Conservation (phyloP, 1,139 yeast species). For the Pichia kudriavzevii region DNA sequence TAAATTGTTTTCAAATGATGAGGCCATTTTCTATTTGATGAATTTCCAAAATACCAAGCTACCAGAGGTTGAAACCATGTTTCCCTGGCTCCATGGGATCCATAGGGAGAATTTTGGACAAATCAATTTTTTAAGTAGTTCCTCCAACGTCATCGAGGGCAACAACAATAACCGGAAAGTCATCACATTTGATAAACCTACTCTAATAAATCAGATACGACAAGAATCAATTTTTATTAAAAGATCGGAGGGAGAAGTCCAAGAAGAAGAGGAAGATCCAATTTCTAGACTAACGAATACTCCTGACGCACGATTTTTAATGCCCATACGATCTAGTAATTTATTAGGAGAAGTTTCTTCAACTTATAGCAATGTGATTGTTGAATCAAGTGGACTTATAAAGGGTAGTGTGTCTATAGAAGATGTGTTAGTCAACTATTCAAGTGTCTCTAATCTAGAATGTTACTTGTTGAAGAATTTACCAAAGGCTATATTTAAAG, state of each 20-base stretch:
- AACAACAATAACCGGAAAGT: constrained; percentile 11
- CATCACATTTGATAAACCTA: constrained; percentile 13
- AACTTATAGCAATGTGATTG: constrained; percentile 31
- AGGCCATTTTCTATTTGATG: constrained; percentile 30
- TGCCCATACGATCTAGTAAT: constrained; percentile 43
- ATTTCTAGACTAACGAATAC: constrained; percentile 7
- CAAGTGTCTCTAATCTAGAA: constrained; percentile 28
- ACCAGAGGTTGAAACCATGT: constrained; percentile 63
- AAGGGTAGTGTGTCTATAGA: constrained; percentile 55
- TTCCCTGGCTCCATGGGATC: constrained; percentile 89
- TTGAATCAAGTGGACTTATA: constrained; percentile 40
- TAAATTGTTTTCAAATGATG: constrained; percentile 21
- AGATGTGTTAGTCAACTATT: constrained; percentile 49
- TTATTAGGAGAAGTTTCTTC: constrained; percentile 21
- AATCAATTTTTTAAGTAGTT: constrained; percentile 27
- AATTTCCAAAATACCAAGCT: constrained; percentile 46
- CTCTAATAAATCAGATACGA: constrained; percentile 11
- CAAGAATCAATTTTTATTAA: no score
- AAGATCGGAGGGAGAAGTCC: not conserved
- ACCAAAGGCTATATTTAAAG: constrained; percentile 12
- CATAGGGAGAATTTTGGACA: constrained; percentile 47
- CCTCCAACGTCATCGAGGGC: constrained; percentile 1
- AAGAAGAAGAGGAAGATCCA: constrained; percentile 4
- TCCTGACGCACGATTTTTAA: constrained; percentile 26
- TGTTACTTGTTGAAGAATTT: constrained; percentile 23